These are phyloP conservation scores for Pyricularia grisea DNA, from an alignment of 2,329 filamentous ascomycete genomes.

Conservation along the genomic window DNA sequence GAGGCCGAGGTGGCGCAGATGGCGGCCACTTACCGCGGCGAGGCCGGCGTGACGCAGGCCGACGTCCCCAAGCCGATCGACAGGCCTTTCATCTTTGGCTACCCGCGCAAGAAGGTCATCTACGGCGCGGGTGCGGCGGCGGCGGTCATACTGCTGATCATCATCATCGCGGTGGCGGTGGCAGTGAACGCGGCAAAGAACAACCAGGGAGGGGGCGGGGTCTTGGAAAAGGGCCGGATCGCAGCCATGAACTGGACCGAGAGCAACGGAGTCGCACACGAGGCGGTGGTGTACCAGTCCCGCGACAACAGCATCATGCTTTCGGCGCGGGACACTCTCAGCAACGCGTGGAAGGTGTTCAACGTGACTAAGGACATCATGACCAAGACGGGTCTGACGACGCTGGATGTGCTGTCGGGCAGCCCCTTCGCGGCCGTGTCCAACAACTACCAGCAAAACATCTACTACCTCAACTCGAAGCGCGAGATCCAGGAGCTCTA, in stretches of 20 bases:
- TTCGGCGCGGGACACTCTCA: background rate
- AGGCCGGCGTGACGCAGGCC: background rate
- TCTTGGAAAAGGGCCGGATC: background rate
- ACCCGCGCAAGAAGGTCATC: background rate
- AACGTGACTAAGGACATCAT: background rate
- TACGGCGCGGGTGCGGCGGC: background rate
- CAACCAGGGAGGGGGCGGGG: no score
- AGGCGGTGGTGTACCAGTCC: background rate
- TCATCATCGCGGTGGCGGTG: background rate
- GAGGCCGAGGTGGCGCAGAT: background rate
- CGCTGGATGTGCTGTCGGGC: background rate
- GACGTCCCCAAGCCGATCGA: background rate
- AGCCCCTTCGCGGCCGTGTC: background rate
- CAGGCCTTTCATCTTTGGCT: background rate
- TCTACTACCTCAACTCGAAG: slow-evolving; percentile 3
- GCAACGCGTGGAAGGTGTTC: background rate
- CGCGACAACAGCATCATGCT: background rate
- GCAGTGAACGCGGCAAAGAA: background rate
- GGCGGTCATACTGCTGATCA: background rate
- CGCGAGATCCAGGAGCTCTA: slow-evolving; percentile 2
- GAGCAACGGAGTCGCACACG: background rate
- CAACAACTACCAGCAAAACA: background rate
- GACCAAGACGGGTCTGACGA: no score
- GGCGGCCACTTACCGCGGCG: background rate
- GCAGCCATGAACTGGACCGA: slow-evolving; percentile 1